Evolutionary conservation across 192 early-diverging fungal genomes (phyloP), one percentile per base, ranked within the genome.

Genomic region (Funneliformis geosporum): DNA sequence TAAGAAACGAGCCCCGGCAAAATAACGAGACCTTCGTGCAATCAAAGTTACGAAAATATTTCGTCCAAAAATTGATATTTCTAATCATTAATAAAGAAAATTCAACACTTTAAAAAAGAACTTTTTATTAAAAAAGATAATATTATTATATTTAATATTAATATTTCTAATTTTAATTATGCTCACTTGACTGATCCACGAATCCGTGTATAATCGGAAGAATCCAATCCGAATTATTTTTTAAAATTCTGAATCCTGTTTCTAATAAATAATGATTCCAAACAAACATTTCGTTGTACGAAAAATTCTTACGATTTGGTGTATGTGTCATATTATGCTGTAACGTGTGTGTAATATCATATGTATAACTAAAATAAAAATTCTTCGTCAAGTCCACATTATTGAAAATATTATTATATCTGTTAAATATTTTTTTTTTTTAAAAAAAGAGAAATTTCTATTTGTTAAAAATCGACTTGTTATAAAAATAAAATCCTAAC

Each of bases 331-430:
- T 88, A 78, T 99, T 98, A 78, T 88, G 86, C 81, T 99, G 98
- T 60, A 99, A 84, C 5, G 93, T 93, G 55, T 93, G 87, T 8
- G 96, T 97, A 33, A 99, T 91, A 82, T 99, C 98, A 82, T 99
- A 99, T 1, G 96, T 96, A 68, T 98, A 96, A 82, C 92, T 94
- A 83, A 96, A 99, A 84, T 99, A 99, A 84, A 98, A 98, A 86
- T 98, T 96, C 80, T 97, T 96, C 62, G 91, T 92, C 80, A 97
- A 83, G 76, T 98, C 96, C 21, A 99, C 94, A 80, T 95, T 96
- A 50, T 93, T 88, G 82, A 97, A 99, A n/a, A 93, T 92, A 44
- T 90, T 85, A 21, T 95, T 87, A 69, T 95, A 96, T 81, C 91
- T 84, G 44, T 38, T 18, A 72, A 25, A 73, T 73, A 11, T 33